Base-by-base conservation (phyloP, 129 eudicot genomes). In the Artemisia argyi region DNA sequence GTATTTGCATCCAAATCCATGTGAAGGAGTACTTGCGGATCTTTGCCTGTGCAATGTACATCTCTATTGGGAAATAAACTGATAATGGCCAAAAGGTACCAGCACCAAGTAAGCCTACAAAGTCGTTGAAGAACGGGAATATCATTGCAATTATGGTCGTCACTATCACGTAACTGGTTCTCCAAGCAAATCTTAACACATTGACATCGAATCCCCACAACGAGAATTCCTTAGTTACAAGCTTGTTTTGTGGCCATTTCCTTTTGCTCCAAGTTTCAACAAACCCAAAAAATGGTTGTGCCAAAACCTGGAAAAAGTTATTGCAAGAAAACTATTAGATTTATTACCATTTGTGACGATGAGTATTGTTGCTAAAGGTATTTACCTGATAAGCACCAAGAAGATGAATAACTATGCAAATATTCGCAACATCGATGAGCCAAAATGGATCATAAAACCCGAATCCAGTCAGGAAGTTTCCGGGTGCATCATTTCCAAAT, bases 311-410 rank as follows among this genome's bases (percentile, higher is more conserved):
- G 22, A 50, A 1, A 68, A 39, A 60, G 18, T 22, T 2, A 28
- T 63, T 6, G 35, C 30, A 16, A 24, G 9, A 66, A n/a, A 17
- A 11, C 9, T 20, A 18, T 28, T 20, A 60, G 39, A 52, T 68
- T 58, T 47, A 24, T 68, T 17, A 6, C 46, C 79, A 55, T 80
- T 78, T 12, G 53, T 30, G 32, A 57, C 35, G 24, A 78, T 19
- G 17, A 59, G 15, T 61, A 42, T 28, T 61, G 18, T 13, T 10
- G 32, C 46, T 13, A 58, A 69, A 73, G 63, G 77, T n/a, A 19
- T 51, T 68, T 88, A 87, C 97, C 90, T 91, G 97, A 62, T 91
- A 91, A 60, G 96, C 97, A 32, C 92, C 90, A 74, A 86, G 66
- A 30, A 91, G 88, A 65, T 91, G 97, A 44, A 91, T 47, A 30